phyloP scores from a whole-genome alignment of 495 filamentous ascomycete genomes.

The Saxophila tyrrhenica region DNA sequence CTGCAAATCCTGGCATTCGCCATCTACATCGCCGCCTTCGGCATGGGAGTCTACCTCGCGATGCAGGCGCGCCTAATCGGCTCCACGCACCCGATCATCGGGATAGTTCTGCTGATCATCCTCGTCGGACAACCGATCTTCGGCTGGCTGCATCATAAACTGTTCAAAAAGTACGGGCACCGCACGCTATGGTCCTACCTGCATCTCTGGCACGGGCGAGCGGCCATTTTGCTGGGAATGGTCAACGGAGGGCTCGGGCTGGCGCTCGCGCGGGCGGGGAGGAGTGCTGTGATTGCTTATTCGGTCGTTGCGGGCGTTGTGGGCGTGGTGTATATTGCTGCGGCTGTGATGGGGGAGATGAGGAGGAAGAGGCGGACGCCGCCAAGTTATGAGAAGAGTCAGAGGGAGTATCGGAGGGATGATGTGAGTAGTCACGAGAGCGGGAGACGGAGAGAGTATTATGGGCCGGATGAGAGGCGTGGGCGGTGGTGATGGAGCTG shows the following conservation, averaged over 20 bases:
- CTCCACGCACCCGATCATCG: conserved; percentile 27
- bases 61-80: conserved; percentile 20
- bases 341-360: conserved; percentile 21
- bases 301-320: conserved; percentile 14
- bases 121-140: conserved; percentile 31
- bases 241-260: conserved; percentile 33
- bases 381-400: conserved; percentile 2
- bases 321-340: conserved; percentile 19
- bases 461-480: too few relatives aligned
- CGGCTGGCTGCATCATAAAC: conserved; percentile 27
- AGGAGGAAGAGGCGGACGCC: conserved; percentile 1
- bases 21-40: conserved; percentile 28
- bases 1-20: conserved; percentile 29
- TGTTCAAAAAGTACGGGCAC: conserved; percentile 29
- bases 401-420: not conserved
- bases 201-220: conserved; percentile 31
- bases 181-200: conserved; percentile 29
- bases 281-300: conserved; percentile 10
- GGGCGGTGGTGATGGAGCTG: too few relatives aligned
- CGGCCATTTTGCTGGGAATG: conserved; percentile 30
- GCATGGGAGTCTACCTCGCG: conserved; percentile 28
- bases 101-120: conserved; percentile 27
- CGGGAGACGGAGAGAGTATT: not conserved
- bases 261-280: conserved; percentile 15
- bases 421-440: not conserved